These are phyloP conservation scores for Agapanthus africanus DNA, from an alignment of 106 monocot genomes.

Conservation along the genomic window DNA sequence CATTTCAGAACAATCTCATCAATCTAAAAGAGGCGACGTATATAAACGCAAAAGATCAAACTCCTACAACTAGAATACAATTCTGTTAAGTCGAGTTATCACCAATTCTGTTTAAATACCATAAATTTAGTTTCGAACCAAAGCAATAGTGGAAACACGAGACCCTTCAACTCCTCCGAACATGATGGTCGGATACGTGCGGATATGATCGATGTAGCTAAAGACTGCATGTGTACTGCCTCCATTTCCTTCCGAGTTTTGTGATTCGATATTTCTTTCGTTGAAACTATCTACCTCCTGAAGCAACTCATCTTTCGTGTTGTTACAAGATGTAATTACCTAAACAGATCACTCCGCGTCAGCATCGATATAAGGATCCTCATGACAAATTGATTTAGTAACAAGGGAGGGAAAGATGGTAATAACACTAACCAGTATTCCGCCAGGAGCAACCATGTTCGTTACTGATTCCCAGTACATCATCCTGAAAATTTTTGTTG, in stretches of 20 bases:
- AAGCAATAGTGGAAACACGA: conserved; percentile 79
- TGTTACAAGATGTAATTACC: conserved; percentile 70
- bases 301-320: conserved; percentile 54
- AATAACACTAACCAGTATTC: conserved; percentile 50
- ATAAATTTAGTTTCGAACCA: conserved; percentile 32
- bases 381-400: too few species aligned
- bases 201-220: conserved; percentile 46
- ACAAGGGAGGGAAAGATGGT: too few species aligned
- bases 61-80: too few species aligned
- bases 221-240: conserved; percentile 14
- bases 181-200: conserved; percentile 79
- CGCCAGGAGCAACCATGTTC: conserved; percentile 68
- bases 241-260: conserved; percentile 10
- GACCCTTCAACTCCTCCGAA: conserved; percentile 90
- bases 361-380: too few species aligned
- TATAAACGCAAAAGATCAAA: too few species aligned
- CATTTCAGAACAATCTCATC: too few species aligned
- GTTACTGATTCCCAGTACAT: conserved; percentile 89
- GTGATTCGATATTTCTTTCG: conserved; percentile 13
- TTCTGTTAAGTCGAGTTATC: too few species aligned
- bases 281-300: conserved; percentile 56
- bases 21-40: too few species aligned
- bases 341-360: background rate
- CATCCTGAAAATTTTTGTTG: conserved; percentile 34
- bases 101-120: too few species aligned